Percentiles rank a stretch among this genome's conserved stretches.
phyloP scores from a whole-genome alignment of 129 eudicot species.

The Deinandra increscens region DNA sequence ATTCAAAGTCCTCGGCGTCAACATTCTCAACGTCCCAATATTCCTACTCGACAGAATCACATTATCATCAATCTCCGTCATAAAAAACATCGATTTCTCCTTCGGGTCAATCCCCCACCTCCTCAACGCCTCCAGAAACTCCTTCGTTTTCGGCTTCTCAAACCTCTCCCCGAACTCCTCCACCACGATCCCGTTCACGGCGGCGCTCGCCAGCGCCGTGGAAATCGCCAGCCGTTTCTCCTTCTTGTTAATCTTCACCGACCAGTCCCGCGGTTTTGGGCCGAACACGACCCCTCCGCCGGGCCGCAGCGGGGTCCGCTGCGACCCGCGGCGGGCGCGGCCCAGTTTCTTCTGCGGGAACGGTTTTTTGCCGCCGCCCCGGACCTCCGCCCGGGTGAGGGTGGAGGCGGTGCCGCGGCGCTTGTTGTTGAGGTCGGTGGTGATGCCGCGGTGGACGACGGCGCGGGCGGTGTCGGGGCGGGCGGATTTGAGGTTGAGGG shows the following conservation, averaged over 20 bases:
- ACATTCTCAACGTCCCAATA: slow-evolving; percentile 76
- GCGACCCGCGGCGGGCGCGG: slow-evolving; percentile 83
- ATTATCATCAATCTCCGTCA: slow-evolving; percentile 79
- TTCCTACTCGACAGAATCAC: slow-evolving; percentile 72
- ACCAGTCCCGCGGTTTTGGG: slow-evolving; percentile 92
- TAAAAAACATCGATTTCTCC: slow-evolving; percentile 76
- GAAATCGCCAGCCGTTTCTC: slow-evolving; percentile 81
- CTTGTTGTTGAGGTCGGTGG: slow-evolving; percentile 75
- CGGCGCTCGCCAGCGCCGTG: slow-evolving; percentile 75
- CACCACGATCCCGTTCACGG: slow-evolving; percentile 58
- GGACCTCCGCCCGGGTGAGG: slow-evolving; percentile 92
- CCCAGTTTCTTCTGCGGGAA: slow-evolving; percentile 91
- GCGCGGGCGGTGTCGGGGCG: slow-evolving; percentile 89
- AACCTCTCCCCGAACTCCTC: slow-evolving; percentile 79
- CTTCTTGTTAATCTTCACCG: slow-evolving; percentile 74
- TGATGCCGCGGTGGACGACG: slow-evolving; percentile 94
- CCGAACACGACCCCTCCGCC: slow-evolving; percentile 96
- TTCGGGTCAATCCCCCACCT: slow-evolving; percentile 85
- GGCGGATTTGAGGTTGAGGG: slow-evolving; percentile 76
- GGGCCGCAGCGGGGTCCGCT: slow-evolving; percentile 81
- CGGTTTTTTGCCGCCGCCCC: slow-evolving; percentile 89
- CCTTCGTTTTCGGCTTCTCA: slow-evolving; percentile 82
- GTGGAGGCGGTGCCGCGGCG: slow-evolving; percentile 98
- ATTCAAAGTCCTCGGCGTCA: slow-evolving; percentile 91
- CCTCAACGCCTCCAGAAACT: slow-evolving; percentile 64